phyloP scores from a whole-genome alignment of 345 rosid genomes.

The Linum tenue region DNA sequence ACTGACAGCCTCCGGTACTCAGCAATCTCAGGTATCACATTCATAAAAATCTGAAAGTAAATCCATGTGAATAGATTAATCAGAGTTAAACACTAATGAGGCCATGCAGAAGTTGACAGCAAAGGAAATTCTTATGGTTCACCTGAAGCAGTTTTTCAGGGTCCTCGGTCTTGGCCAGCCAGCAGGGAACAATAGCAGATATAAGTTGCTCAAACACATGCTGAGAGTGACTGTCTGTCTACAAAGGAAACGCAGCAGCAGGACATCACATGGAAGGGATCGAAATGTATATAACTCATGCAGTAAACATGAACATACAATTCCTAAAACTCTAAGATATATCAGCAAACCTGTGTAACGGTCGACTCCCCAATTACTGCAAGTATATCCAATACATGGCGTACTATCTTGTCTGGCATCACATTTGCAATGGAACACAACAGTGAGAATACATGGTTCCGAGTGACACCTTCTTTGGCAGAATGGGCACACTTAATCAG shows the following conservation, averaged over 20 bases:
- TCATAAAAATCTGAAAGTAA: slow-evolving; percentile 58
- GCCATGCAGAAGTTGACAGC: not conserved
- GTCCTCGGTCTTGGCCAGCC: slow-evolving; percentile 56
- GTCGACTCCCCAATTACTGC: slow-evolving; percentile 70
- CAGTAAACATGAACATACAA: too few species aligned
- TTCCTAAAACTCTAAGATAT: slow-evolving; percentile 1
- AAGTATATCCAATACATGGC: slow-evolving; percentile 53
- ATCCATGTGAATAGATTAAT: not conserved
- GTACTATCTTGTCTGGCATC: slow-evolving; percentile 53
- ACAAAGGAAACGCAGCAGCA: slow-evolving; percentile 4
- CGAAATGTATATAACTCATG: too few species aligned
- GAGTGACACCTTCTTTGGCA: slow-evolving; percentile 47
- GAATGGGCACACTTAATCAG: slow-evolving; percentile 58
- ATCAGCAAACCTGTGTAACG: slow-evolving; percentile 60
- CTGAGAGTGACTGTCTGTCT: slow-evolving; percentile 75
- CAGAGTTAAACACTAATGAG: not conserved
- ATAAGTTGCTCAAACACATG: slow-evolving; percentile 65
- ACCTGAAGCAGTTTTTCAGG: slow-evolving; percentile 69
- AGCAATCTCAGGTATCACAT: slow-evolving; percentile 67
- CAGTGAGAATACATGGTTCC: slow-evolving; percentile 54
- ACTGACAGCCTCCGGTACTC: slow-evolving; percentile 70
- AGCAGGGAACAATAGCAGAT: slow-evolving; percentile 69
- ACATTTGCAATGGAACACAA: slow-evolving; percentile 52
- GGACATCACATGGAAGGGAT: not conserved
- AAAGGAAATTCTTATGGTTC: slow-evolving; percentile 8